These are phyloP conservation scores for Barnettozyma sucrosica DNA, from an alignment of 805 yeast species.

Conservation along the genomic window DNA sequence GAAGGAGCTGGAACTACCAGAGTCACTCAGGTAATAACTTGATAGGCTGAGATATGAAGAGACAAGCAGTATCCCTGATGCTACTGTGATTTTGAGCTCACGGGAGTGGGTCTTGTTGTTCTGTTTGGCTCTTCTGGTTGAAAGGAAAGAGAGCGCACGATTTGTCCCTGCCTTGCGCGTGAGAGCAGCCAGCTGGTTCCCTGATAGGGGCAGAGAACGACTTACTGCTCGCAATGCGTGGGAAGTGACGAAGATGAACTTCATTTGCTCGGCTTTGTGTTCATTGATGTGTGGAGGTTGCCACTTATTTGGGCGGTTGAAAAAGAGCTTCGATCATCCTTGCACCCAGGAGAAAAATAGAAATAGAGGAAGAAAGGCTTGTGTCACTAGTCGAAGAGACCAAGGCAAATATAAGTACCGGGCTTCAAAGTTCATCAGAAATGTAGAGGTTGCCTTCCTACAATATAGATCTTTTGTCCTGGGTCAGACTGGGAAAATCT, in stretches of 20 bases:
- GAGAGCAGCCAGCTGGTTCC: background rate
- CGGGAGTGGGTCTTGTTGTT: constrained; percentile 1
- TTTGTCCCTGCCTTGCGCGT: background rate
- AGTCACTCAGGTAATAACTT: constrained; percentile 21
- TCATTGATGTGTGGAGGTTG: background rate
- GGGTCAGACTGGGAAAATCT: too few species aligned
- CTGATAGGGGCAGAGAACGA: background rate
- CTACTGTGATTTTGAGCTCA: constrained; percentile 22
- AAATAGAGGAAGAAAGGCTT: too few species aligned
- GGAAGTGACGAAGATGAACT: constrained; percentile 6
- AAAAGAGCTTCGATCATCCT: background rate
- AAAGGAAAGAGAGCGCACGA: background rate
- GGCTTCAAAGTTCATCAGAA: too few species aligned
- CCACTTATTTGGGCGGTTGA: background rate
- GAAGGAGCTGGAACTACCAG: constrained; percentile 20
- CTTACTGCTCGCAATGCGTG: constrained; percentile 5
- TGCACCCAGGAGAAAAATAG: background rate
- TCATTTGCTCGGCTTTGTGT: constrained; percentile 2
- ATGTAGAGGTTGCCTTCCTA: too few species aligned
- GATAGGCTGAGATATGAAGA: constrained; percentile 25
- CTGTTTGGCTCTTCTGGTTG: constrained; percentile 1
- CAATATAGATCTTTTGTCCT: too few species aligned
- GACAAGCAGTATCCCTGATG: constrained; percentile 26
- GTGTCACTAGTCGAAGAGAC: too few species aligned
- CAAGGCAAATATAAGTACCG: too few species aligned